A percentile compares a stretch with the other conserved stretches of the same genome.
Evolutionary conservation across 1,139 yeast species (phyloP).

Genomic region (Zygosaccharomyces sapae): DNA sequence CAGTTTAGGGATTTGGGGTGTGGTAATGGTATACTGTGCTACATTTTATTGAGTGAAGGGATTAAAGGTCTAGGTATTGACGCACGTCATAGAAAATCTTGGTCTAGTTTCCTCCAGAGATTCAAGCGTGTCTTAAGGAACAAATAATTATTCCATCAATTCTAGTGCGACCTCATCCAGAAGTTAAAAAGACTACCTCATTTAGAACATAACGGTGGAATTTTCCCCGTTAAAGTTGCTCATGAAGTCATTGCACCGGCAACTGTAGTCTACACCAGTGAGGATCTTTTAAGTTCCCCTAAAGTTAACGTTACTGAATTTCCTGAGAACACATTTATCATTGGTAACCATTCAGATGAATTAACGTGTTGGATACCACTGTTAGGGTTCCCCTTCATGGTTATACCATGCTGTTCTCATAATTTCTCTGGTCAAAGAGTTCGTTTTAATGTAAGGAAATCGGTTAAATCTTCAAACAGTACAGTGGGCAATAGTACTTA

Average conservation of each 20-base stretch:
- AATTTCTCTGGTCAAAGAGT: conserved; percentile 70
- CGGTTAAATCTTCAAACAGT: conserved; percentile 39
- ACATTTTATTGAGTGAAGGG: conserved; percentile 74
- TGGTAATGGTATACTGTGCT: conserved; percentile 86
- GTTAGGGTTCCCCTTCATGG: conserved; percentile 79
- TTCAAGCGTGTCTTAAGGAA: conserved; percentile 57
- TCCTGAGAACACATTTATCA: conserved; percentile 67
- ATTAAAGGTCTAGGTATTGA: conserved; percentile 81
- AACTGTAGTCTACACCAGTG: conserved; percentile 34
- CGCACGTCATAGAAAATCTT: conserved; percentile 84
- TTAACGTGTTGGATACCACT: conserved; percentile 94
- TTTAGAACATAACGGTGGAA: conserved; percentile 53
- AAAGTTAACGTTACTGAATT: conserved; percentile 65
- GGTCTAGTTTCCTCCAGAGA: conserved; percentile 65
- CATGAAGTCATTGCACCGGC: conserved; percentile 38
- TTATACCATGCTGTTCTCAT: conserved; percentile 94
- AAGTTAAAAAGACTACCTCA: conserved; percentile 52
- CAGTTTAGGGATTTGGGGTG: conserved; percentile 90
- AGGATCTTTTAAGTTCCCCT: conserved; percentile 49
- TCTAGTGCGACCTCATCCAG: conserved; percentile 64
- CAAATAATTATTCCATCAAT: conserved; percentile 77
- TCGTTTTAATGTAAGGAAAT: conserved; percentile 44
- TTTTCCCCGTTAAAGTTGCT: conserved; percentile 51
- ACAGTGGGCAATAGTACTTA: conserved; percentile 56
- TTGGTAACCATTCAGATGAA: conserved; percentile 95